A percentile compares a stretch with the other conserved stretches of the same genome.
These are phyloP conservation scores for Stephanodiscus triporus DNA, from an alignment of 108 stramenopile species.

Conservation along the genomic window DNA sequence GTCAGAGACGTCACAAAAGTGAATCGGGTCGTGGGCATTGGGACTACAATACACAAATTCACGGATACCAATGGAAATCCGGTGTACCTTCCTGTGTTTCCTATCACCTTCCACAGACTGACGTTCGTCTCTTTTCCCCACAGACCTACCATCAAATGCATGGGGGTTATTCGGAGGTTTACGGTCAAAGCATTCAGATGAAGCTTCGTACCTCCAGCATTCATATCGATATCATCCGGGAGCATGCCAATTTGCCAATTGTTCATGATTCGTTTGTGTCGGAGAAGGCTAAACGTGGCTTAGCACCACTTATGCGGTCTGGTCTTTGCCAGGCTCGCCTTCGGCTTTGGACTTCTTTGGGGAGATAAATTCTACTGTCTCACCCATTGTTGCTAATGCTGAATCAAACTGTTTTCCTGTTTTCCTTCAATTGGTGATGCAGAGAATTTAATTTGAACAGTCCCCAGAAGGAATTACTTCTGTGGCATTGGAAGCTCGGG, in stretches of 20 bases:
- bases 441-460: slow-evolving; percentile 38
- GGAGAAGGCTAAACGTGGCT: not conserved
- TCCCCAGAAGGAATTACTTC: slow-evolving; percentile 50
- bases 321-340: too few species aligned
- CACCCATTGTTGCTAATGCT: too few species aligned
- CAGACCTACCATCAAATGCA: slow-evolving; percentile 8
- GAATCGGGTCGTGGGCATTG: too few species aligned
- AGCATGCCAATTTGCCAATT: not conserved
- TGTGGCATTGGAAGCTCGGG: slow-evolving; percentile 37
- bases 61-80: not conserved
- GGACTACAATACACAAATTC: too few species aligned
- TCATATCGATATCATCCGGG: too few species aligned
- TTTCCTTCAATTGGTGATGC: not conserved
- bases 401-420: not conserved
- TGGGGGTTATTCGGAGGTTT: not conserved
- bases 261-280: not conserved
- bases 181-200: not conserved
- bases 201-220: not conserved
- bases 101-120: not conserved
- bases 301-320: too few species aligned
- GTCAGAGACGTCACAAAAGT: too few species aligned
- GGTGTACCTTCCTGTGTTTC: not conserved
- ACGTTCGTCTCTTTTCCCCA: not conserved
- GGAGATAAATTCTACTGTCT: too few species aligned
- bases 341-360: too few species aligned